These are phyloP conservation scores for Coniosporium apollinis DNA, from an alignment of 495 filamentous ascomycete species.

Conservation along the genomic window DNA sequence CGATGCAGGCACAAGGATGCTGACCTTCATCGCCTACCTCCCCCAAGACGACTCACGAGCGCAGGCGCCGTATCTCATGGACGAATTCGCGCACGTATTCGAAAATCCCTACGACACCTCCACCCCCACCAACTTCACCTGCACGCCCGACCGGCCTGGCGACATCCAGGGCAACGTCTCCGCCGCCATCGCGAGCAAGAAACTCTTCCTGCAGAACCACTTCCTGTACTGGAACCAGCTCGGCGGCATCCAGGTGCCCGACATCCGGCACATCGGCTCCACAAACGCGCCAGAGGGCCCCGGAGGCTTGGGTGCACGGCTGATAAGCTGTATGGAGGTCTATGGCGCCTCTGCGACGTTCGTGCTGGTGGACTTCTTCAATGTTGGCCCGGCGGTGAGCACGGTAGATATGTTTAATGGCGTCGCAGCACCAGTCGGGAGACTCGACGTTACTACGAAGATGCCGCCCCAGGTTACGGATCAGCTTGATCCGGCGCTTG, in stretches of 20 bases:
- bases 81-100: conserved; percentile 25
- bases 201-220: conserved; percentile 26
- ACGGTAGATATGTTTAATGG: conserved; percentile 21
- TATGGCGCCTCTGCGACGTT: conserved; percentile 18
- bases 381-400: conserved; percentile 20
- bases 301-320: conserved; percentile 15
- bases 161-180: conserved; percentile 6
- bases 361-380: conserved; percentile 22
- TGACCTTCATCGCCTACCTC: conserved; percentile 21
- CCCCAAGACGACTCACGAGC: conserved; percentile 6
- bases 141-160: conserved; percentile 18
- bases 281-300: conserved; percentile 12
- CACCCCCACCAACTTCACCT: conserved; percentile 16
- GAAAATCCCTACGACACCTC: conserved; percentile 23
- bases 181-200: conserved; percentile 10
- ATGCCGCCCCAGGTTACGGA: no score
- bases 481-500: no score
- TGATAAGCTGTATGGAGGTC: conserved; percentile 10
- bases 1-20: conserved; percentile 17
- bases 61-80: conserved; percentile 20
- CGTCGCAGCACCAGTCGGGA: no score
- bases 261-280: conserved; percentile 3
- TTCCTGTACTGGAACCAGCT: conserved; percentile 15
- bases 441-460: no score
- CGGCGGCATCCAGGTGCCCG: conserved; percentile 16